Base-by-base conservation (phyloP, 345 rosid genomes). In the Gossypium arboreum region DNA sequence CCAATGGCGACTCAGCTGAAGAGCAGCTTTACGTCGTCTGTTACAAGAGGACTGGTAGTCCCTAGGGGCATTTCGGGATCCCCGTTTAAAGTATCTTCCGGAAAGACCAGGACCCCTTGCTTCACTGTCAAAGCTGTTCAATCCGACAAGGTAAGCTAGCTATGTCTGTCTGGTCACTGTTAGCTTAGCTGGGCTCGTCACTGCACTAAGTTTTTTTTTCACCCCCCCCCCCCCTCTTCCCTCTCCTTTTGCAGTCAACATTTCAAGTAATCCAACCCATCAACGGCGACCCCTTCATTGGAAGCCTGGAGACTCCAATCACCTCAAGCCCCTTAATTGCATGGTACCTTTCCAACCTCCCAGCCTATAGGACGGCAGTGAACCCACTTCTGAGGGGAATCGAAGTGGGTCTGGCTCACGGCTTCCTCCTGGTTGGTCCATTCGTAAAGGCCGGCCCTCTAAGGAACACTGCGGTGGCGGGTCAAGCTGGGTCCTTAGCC, bases 231-330 rank as follows among this genome's bases (percentile, higher is more conserved):
- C 41, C 41, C 41, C 1, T 1, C 0, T 5, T 34, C 41, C 41
- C 7, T 34, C 41, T 34, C 24, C 27, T 12, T 76, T 54, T 76
- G 78, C 91, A 90, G 98, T 91, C 93, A 80, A 92, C 92, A 17
- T 95, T 79, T 83, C 98, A 95, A 86, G 99, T 95, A 76, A 2
- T 95, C 56, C 91, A 95, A 82, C 98, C 99, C 68, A 91, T 95
- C 84, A 95, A 95, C 43, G 98, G 97, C 2, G 99, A 95, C 72
- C 99, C 99, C 2, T 94, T 94, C 89, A 92, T 92, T 24, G 98
- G 98, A 76, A 94, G 96, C 82, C 90, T 94, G 11, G 99, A 94
- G 83, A 92, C 98, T 70, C 98, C 99, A 10, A 79, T 91, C 5
- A 94, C 99, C 51, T 92, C 99, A 54, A 92, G 98, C 88, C 97